Base-by-base conservation (phyloP, 192 early-diverging fungal species). In the Chytriomyces sp. region DNA sequence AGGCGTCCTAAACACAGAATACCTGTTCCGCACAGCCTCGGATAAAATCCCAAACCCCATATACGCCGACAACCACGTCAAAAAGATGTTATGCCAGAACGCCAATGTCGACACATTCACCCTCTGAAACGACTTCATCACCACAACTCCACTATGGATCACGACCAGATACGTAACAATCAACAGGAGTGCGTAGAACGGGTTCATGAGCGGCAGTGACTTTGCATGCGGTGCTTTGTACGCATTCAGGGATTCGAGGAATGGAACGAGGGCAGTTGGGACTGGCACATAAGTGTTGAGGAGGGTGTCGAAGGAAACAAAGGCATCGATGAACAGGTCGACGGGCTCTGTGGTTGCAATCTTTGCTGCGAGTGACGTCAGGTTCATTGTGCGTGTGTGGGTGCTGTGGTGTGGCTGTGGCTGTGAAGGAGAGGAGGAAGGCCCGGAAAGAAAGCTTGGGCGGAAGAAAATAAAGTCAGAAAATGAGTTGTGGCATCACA, bases 201-300 rank as follows among this genome's bases (percentile, higher is more conserved):
- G 87, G 79, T 91, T 87, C 90, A 90, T 90, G 50, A 91, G 75
- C 8, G 90, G 90, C 64, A 91, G 80, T n/a, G 44, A 28, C 13
- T 67, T 23, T 20, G 74, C 60, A 20, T 61, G 61, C 45, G 72
- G 61, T 13, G 72, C 16, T 26, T 64, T 64, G 63, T 26, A 28
- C 5, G 18, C 20, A 11, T 26, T 5, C 18, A 64, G 28, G 20
- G 63, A 24, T 13, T n/a, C 63, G 11, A 28, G 63, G 26, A 64
- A 13, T 13, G 28, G 63, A 13, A 3, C 16, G 16, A 57, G 53
- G 53, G 53, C 20, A 13, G 53, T 20, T 13, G 53, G 53, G 13
- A 20, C 20, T 1, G 53, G 20, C 13, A 57, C 53, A 13, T n/a
- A 13, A 20, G 53, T n/a, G 53, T 57, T 20, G 16, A 57, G 53